These are phyloP conservation scores for Diaporthe capsici DNA, from an alignment of 2,329 filamentous ascomycete genomes.

Conservation along the genomic window DNA sequence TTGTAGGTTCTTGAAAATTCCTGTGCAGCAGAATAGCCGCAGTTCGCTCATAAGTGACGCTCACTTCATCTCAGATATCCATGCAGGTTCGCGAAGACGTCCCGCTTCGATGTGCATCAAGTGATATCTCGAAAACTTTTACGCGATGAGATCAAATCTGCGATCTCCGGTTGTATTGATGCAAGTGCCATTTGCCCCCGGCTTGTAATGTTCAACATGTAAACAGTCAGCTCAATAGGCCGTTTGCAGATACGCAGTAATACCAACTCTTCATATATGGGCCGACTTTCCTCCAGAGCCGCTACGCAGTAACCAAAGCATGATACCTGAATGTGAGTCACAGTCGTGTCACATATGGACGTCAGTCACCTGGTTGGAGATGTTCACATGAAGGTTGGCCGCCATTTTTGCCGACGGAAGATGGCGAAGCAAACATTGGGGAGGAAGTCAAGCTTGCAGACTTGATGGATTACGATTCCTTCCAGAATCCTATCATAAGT, in stretches of 20 bases:
- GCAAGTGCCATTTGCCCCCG: background rate
- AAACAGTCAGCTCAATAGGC: too few relatives aligned
- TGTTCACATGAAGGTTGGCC: too few relatives aligned
- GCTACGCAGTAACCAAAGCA: background rate
- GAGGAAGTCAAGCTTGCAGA: too few relatives aligned
- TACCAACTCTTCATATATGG: background rate
- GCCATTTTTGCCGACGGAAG: background rate
- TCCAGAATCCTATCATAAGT: background rate
- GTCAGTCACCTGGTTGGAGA: too few relatives aligned
- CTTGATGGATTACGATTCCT: background rate
- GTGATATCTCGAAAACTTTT: too few relatives aligned
- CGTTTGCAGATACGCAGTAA: background rate
- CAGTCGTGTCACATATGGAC: background rate
- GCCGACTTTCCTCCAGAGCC: rapidly evolving
- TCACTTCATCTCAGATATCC: too few relatives aligned
- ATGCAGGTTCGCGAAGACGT: too few relatives aligned
- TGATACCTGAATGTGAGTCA: background rate
- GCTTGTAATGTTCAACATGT: background rate
- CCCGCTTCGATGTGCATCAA: too few relatives aligned
- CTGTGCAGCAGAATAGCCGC: too few relatives aligned
- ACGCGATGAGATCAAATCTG: too few relatives aligned
- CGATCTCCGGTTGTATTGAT: background rate
- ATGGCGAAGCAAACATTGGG: background rate
- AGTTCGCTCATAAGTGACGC: too few relatives aligned
- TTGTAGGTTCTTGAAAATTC: too few relatives aligned